Evolutionary conservation across 257 asterid species (phyloP).

Genomic region (Osmanthus fragrans): DNA sequence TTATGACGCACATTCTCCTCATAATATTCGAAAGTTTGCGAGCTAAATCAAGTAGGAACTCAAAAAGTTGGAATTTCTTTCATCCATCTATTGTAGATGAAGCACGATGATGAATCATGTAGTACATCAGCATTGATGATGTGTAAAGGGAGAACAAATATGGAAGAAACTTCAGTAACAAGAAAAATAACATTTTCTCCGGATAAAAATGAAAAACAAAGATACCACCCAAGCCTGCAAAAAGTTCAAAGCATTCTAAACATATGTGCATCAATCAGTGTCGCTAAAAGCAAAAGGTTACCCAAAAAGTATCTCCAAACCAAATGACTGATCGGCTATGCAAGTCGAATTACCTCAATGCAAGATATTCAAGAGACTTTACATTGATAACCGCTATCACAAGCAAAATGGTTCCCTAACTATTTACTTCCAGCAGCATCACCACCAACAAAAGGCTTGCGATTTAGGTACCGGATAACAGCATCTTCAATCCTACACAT

Average conservation of each 20-base stretch:
- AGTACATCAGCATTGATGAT: too few relatives aligned
- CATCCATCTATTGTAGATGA: too few relatives aligned
- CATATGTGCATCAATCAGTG: constrained; percentile 28
- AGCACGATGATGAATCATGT: too few relatives aligned
- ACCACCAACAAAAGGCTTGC: constrained; percentile 50
- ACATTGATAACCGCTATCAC: constrained; percentile 21
- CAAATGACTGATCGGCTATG: constrained; percentile 11
- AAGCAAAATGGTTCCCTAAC: neutral
- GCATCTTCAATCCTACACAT: constrained; percentile 69
- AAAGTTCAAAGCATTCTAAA: constrained; percentile 10
- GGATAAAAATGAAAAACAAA: neutral
- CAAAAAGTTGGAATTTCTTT: too few relatives aligned
- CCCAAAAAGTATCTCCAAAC: constrained; percentile 16
- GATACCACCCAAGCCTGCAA: neutral
- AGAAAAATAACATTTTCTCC: neutral
- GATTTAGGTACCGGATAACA: constrained; percentile 67
- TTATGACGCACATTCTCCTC: too few relatives aligned
- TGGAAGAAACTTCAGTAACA: neutral
- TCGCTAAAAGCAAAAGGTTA: constrained; percentile 23
- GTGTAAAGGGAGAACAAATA: neutral
- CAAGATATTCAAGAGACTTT: constrained; percentile 1
- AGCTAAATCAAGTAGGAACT: too few relatives aligned
- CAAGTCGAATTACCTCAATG: constrained; percentile 4
- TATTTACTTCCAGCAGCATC: constrained; percentile 42
- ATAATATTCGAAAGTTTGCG: too few relatives aligned